A percentile compares a stretch with the other conserved stretches of the same genome.
Evolutionary conservation across 2,329 filamentous ascomycete genomes (phyloP).

Genomic region (Stagonosporopsis vannaccii): DNA sequence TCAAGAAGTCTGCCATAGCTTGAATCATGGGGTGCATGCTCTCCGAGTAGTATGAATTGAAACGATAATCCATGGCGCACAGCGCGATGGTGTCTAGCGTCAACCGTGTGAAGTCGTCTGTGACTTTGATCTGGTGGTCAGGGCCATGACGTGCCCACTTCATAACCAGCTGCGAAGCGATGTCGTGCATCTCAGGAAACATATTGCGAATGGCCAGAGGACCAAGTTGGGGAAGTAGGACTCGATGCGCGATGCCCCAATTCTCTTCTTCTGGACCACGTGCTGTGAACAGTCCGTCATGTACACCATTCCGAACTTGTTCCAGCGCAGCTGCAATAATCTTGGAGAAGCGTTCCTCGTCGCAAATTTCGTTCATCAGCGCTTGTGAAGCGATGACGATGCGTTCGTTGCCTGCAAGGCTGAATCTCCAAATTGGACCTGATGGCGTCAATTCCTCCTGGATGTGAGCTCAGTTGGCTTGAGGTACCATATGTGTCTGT

Average conservation of each 20-base stretch:
- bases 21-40: slow-evolving; percentile 49
- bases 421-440: slow-evolving; percentile 47
- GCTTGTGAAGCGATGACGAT: slow-evolving; percentile 43
- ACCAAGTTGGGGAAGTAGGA: slow-evolving; percentile 73
- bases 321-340: slow-evolving; percentile 37
- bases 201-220: slow-evolving; percentile 71
- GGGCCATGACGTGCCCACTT: slow-evolving; percentile 69
- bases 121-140: slow-evolving; percentile 43
- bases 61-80: slow-evolving; percentile 52
- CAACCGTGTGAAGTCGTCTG: slow-evolving; percentile 49
- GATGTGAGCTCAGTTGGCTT: neutral
- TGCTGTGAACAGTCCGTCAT: slow-evolving; percentile 53
- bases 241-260: slow-evolving; percentile 66
- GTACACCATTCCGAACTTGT: slow-evolving; percentile 47
- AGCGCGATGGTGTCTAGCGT: slow-evolving; percentile 50
- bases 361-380: slow-evolving; percentile 50
- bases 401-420: slow-evolving; percentile 34
- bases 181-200: slow-evolving; percentile 67
- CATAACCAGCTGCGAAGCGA: slow-evolving; percentile 69
- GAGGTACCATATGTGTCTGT: slow-evolving; percentile 70
- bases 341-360: slow-evolving; percentile 49
- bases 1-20: slow-evolving; percentile 50
- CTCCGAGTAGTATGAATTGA: slow-evolving; percentile 51
- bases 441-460: slow-evolving; percentile 1
- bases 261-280: slow-evolving; percentile 49